Evolutionary conservation across 1,139 yeast genomes (phyloP), one percentile per base, ranked within the genome.

Genomic region (Protomyces inouyei): DNA sequence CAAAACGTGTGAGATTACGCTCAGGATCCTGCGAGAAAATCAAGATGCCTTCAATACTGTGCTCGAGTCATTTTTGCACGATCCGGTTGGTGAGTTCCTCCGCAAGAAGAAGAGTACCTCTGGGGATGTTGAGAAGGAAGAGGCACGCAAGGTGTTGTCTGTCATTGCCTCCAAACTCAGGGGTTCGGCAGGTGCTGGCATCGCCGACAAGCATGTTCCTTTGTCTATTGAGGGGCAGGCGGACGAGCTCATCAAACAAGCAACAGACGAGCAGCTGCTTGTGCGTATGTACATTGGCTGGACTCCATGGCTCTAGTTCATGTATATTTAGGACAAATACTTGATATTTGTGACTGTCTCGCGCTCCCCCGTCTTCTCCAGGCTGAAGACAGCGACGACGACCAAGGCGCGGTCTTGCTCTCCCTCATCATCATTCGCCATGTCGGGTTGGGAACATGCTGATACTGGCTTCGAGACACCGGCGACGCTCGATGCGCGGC

Each of bases 201-300:
- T 89, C 70, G 92, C 95, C 0, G 63, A 59, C 52, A 59, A 59
- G 28, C 63, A 59, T 21, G 78, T 91, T 56, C 90, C 97, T 0
- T 83, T 93, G 78, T 89, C 95, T 76, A 88, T 92, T 2, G 86
- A 88, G 65, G 98, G 97, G 0, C 97, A 93, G 72, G 97, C 91
- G 1, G 97, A 93, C 72, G 85, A 88, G 40, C 80, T 93, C 66
- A 88, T 93, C 57, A 92, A 88, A 70, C 90, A 88, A 68, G 95
- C 98, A 0, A 82, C 88, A 0, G 85, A 90, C 3, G 78, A 79
- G 5, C 88, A 85, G 63, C 85, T 86, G 68, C 77, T 95, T 61
- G 80, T 89, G 37, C 86, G 82, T 70, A 93, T 95, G 98, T 95
- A 90, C 74, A 85, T 88, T 43, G 99, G 99, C 8, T 65, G 67